Conservation (phyloP, 1,139 yeast genomes). For the Yamadazyma diddensiae region DNA sequence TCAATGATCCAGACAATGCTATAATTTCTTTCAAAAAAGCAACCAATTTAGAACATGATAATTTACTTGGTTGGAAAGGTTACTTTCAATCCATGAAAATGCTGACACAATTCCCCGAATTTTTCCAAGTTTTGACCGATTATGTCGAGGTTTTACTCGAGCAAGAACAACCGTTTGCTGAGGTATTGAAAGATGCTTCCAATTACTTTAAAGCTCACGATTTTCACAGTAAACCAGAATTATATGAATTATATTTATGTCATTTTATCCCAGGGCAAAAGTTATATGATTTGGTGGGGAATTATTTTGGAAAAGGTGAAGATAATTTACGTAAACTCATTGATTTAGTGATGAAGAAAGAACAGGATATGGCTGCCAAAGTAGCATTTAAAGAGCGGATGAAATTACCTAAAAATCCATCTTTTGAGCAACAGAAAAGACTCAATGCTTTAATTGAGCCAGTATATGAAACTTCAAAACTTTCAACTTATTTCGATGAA, state of each 20-base stretch:
- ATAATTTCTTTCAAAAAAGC: slow-evolving; percentile 54
- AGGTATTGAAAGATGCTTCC: slow-evolving; percentile 45
- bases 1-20: slow-evolving; percentile 43
- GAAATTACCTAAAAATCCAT: slow-evolving; percentile 33
- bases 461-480: slow-evolving; percentile 45
- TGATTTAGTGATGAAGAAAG: slow-evolving; percentile 39
- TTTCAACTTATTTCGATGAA: slow-evolving; percentile 52
- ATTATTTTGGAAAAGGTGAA: slow-evolving; percentile 47
- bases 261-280: slow-evolving; percentile 62
- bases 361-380: slow-evolving; percentile 31
- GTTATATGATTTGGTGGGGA: slow-evolving; percentile 56
- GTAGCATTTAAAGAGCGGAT: slow-evolving; percentile 35
- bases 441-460: slow-evolving; percentile 49
- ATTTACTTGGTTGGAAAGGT: slow-evolving; percentile 81
- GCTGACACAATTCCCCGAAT: slow-evolving; percentile 36
- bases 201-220: slow-evolving; percentile 40
- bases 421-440: slow-evolving; percentile 27
- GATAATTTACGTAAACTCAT: slow-evolving; percentile 49
- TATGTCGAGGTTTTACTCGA: slow-evolving; percentile 20
- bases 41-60: slow-evolving; percentile 49
- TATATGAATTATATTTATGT: slow-evolving; percentile 48
- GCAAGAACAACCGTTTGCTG: slow-evolving; percentile 35
- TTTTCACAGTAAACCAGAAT: slow-evolving; percentile 24
- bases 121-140: slow-evolving; percentile 44
- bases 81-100: slow-evolving; percentile 43